A percentile compares a stretch with the other conserved stretches of the same genome.
These are phyloP conservation scores for Tephrocybe sp. DNA, from an alignment of 768 basidiomycete genomes.

Conservation along the genomic window DNA sequence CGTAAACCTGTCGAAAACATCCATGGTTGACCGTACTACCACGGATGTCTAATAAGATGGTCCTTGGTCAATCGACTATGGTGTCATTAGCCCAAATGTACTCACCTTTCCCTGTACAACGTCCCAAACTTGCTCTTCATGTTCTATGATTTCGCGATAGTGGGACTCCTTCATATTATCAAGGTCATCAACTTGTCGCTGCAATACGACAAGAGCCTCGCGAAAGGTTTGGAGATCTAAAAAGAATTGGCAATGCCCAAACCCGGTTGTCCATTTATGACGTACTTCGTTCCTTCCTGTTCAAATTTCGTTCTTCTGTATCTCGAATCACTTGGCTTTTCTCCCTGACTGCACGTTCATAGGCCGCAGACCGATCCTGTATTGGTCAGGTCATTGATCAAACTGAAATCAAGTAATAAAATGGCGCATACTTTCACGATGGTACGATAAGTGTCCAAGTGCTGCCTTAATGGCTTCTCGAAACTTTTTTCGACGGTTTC, in stretches of 20 bases:
- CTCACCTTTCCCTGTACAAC: conserved; percentile 79
- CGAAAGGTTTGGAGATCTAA: conserved; percentile 86
- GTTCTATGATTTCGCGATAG: conserved; percentile 86
- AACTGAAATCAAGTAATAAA: not conserved
- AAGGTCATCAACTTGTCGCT: conserved; percentile 87
- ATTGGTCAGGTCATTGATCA: not conserved
- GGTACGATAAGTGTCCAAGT: conserved; percentile 74
- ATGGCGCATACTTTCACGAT: conserved; percentile 56
- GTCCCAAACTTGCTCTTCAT: conserved; percentile 96
- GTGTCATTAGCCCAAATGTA: too few relatives aligned
- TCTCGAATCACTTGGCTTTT: conserved; percentile 82
- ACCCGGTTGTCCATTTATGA: conserved; percentile 10
- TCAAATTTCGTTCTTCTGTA: conserved; percentile 84
- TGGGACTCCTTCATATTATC: conserved; percentile 83
- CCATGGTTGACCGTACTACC: conserved; percentile 86
- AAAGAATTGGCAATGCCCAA: conserved; percentile 9
- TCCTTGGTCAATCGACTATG: too few relatives aligned
- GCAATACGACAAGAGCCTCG: conserved; percentile 75
- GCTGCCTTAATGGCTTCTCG: conserved; percentile 84
- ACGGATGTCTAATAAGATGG: conserved; percentile 64
- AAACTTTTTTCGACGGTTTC: conserved; percentile 85
- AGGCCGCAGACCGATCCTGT: conserved; percentile 81
- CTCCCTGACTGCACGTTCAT: conserved; percentile 79
- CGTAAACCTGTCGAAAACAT: conserved; percentile 85
- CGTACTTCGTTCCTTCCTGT: conserved; percentile 81